Base-by-base conservation (phyloP, 176 grass and related monocot genomes). In the Zizania latifolia region DNA sequence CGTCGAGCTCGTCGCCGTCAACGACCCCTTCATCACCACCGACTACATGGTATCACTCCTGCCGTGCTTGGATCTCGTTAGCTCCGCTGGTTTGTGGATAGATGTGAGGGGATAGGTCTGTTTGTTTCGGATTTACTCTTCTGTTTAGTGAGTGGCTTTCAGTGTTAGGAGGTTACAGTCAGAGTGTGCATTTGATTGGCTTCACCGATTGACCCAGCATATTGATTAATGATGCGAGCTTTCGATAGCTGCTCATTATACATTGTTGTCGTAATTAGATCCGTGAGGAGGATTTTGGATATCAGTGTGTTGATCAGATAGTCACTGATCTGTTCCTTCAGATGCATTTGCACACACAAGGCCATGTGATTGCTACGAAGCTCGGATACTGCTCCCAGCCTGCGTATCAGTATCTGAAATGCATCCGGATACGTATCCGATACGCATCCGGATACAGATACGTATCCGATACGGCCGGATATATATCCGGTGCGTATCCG, bases 11-110 rank as follows among this genome's bases (percentile, higher is more conserved):
- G 87, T 90, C 10, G 87, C 87, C 39, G 83, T 90, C 33, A 86
- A 90, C 24, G 87, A 90, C 60, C 87, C 87, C 3, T 86, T 90
- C 78, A 90, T 90, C 67, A 76, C 78, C 73, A 86, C 83, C 10
- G 87, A 90, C 38, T 90, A 90, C 83, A 90, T 90, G 87, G 87
- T 90, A 83, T 80, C 50, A 35, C 36, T 66, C n/a, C 6, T 2
- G 39, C 13, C 24, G 17, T 45, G 65, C 35, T n/a, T 21, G 26
- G 23, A 58, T 58, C 55, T 58, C 21, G 10, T 26, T 23, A 9
- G 21, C 22, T 58, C 10, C 4, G 10, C 24, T 0, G n/a, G 8
- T 53, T 53, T 53, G 48, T 53, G 48, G 48, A 19, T 51, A 51
- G 46, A 51, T 51, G 46, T 3, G 19, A 21, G 46, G 1, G 46